These are phyloP conservation scores for Colletotrichum abscissum DNA, from an alignment of 2,329 filamentous ascomycete species.

Conservation along the genomic window DNA sequence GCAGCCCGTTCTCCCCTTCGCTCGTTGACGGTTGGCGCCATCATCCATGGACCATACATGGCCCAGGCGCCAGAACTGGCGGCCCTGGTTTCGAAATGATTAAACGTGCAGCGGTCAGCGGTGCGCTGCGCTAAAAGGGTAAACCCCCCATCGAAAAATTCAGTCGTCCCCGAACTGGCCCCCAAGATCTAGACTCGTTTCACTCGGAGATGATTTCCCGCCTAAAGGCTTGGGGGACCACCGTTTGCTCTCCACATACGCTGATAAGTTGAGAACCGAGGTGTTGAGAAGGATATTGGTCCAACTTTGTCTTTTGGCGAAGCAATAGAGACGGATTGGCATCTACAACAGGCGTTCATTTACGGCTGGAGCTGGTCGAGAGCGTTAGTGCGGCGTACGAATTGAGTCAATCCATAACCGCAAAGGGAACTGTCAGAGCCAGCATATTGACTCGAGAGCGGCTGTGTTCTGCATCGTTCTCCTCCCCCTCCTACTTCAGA, in stretches of 20 bases:
- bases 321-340: background rate
- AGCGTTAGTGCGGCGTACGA: background rate
- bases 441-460: slow-evolving; percentile 24
- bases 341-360: background rate
- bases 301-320: background rate
- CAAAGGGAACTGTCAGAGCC: background rate
- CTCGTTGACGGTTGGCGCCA: slow-evolving; percentile 9
- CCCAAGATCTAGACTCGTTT: slow-evolving; percentile 29
- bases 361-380: background rate
- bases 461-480: background rate
- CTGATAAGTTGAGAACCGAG: slow-evolving; percentile 1
- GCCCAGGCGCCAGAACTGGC: background rate
- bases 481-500: background rate
- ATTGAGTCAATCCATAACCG: background rate
- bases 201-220: slow-evolving; percentile 29
- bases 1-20: background rate
- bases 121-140: background rate
- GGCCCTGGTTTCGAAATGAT: slow-evolving; percentile 29
- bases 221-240: background rate
- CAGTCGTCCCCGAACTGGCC: background rate
- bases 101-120: slow-evolving; percentile 9
- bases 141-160: background rate
- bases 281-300: background rate
- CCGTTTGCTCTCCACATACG: slow-evolving; percentile 14
- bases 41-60: slow-evolving; percentile 13